A percentile compares a stretch with the other conserved stretches of the same genome.
These are phyloP conservation scores for Calophaca sinica DNA, from an alignment of 306 rosid genomes.

Conservation along the genomic window DNA sequence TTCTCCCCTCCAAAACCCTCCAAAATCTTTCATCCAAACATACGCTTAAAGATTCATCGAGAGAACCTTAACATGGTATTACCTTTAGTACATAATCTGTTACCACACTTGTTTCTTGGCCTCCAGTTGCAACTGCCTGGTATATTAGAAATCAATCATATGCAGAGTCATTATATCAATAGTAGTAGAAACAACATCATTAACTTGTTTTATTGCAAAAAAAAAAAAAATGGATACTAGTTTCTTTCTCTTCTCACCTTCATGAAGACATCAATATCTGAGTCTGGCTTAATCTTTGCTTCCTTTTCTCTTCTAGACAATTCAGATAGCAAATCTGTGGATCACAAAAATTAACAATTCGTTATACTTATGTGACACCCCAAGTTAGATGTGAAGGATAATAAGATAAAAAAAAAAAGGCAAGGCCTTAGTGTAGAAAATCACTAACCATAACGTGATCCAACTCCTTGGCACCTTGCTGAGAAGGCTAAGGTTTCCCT, in stretches of 20 bases:
- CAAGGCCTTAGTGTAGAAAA: neutral
- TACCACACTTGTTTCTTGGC: slow-evolving; percentile 64
- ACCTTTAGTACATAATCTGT: slow-evolving; percentile 81
- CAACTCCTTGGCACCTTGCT: slow-evolving; percentile 56
- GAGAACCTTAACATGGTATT: neutral
- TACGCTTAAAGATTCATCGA: too few species aligned
- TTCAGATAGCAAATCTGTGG: slow-evolving; percentile 56
- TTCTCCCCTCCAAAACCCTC: too few species aligned
- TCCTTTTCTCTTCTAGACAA: slow-evolving; percentile 73
- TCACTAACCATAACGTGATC: slow-evolving; percentile 44
- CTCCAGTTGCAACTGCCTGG: slow-evolving; percentile 47
- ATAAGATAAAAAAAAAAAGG: neutral
- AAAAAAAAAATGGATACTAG: neutral
- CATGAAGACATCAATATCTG: slow-evolving; percentile 82
- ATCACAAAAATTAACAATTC: neutral
- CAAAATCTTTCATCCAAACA: too few species aligned
- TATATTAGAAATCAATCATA: neutral
- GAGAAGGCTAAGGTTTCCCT: slow-evolving; percentile 53
- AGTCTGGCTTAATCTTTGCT: slow-evolving; percentile 76
- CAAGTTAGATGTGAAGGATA: neutral
- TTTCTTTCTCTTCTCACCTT: slow-evolving; percentile 50
- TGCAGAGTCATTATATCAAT: neutral
- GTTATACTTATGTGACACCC: neutral
- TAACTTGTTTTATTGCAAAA: neutral
- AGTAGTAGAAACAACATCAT: neutral